phyloP scores from a whole-genome alignment of 768 basidiomycete species.

The Steccherinum ochraceum region DNA sequence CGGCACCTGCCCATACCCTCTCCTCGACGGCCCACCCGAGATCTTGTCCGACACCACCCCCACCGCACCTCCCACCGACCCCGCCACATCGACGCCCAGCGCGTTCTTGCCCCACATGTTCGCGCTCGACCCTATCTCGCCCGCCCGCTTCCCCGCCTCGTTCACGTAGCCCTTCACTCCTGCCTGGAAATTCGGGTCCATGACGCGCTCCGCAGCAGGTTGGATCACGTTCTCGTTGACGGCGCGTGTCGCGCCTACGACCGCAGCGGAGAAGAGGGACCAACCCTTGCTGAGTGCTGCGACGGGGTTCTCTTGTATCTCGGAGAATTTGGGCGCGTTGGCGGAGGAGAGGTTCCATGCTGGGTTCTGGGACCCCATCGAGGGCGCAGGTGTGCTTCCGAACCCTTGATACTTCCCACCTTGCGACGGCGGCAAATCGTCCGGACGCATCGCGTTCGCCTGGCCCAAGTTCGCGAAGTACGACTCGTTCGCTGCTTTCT shows the following conservation, averaged over 20 bases:
- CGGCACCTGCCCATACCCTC: slow-evolving; percentile 27
- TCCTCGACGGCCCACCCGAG: slow-evolving; percentile 45
- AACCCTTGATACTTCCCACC: slow-evolving; percentile 94
- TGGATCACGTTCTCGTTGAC: slow-evolving; percentile 88
- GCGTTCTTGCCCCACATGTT: slow-evolving; percentile 75
- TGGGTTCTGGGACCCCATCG: slow-evolving; percentile 45
- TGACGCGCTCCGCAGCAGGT: slow-evolving; percentile 76
- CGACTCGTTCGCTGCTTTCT: slow-evolving; percentile 77
- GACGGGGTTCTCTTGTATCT: slow-evolving; percentile 83
- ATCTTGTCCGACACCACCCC: slow-evolving; percentile 55
- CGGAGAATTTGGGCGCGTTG: slow-evolving; percentile 68
- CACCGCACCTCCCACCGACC: slow-evolving; percentile 65
- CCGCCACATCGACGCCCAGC: slow-evolving; percentile 83
- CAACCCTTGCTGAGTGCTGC: slow-evolving; percentile 89
- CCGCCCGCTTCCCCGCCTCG: slow-evolving; percentile 62
- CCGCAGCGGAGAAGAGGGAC: slow-evolving; percentile 88
- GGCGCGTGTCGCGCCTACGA: slow-evolving; percentile 69
- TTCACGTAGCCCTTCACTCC: slow-evolving; percentile 67
- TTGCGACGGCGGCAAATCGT: slow-evolving; percentile 84
- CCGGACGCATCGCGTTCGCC: slow-evolving; percentile 72
- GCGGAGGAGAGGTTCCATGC: slow-evolving; percentile 72
- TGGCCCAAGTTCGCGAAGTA: slow-evolving; percentile 84
- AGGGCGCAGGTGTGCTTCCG: slow-evolving; percentile 73
- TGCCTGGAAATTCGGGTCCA: slow-evolving; percentile 74
- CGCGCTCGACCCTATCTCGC: slow-evolving; percentile 52